Percentiles rank a stretch among this genome's conserved stretches.
These are phyloP conservation scores for Leishmania braziliensis DNA, from an alignment of 208 protist species.

Conservation along the genomic window DNA sequence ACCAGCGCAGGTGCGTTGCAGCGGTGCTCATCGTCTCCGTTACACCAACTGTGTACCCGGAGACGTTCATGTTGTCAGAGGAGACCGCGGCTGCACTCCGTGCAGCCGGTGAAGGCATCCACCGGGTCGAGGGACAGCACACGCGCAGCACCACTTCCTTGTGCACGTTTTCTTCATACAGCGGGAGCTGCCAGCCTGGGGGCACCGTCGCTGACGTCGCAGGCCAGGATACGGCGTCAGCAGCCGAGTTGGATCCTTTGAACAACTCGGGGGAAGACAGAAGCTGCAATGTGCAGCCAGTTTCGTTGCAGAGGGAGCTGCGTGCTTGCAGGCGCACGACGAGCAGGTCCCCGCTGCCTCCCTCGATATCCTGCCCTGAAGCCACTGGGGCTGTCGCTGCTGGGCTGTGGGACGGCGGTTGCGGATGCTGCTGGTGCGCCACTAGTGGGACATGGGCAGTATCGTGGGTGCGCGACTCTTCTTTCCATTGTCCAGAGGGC, in stretches of 20 bases:
- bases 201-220: conserved; percentile 9
- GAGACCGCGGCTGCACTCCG: neutral
- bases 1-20: conserved; percentile 13
- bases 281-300: conserved; percentile 45
- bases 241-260: neutral
- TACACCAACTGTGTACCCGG: neutral
- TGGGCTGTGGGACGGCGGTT: neutral
- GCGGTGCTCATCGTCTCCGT: neutral
- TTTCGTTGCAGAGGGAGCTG: conserved; percentile 49
- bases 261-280: neutral
- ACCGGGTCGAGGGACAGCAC: conserved; percentile 28
- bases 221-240: neutral
- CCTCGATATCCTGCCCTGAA: neutral
- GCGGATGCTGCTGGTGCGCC: neutral
- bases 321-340: conserved; percentile 63
- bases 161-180: conserved; percentile 24
- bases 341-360: conserved; percentile 38
- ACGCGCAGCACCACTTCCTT: conserved; percentile 28
- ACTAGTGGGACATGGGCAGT: neutral
- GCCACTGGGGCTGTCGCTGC: neutral
- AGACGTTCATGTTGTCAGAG: neutral
- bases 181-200: conserved; percentile 32
- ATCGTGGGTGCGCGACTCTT: neutral
- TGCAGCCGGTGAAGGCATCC: conserved; percentile 7
- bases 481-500: neutral